These are phyloP conservation scores for Malassezia dermatis DNA, from an alignment of 1,284 basidiomycete species.

Conservation along the genomic window DNA sequence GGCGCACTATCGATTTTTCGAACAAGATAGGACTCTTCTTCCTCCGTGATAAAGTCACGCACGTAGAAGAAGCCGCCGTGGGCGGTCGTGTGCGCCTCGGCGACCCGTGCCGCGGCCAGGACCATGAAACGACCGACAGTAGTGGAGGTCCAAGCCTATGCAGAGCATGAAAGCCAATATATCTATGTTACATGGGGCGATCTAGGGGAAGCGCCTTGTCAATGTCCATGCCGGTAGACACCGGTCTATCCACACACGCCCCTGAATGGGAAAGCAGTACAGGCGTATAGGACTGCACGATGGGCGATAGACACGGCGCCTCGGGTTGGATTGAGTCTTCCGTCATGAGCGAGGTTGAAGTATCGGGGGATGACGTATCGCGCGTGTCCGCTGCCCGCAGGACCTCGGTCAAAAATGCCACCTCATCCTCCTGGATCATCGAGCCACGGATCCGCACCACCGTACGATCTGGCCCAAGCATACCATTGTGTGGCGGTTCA, in stretches of 20 bases:
- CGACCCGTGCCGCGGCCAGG: not conserved
- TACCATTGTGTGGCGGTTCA: not conserved
- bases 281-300: not conserved
- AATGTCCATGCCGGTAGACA: slow-evolving; percentile 12
- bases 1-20: slow-evolving; percentile 68
- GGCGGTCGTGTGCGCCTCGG: not conserved
- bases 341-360: slow-evolving; percentile 17
- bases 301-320: not conserved
- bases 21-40: slow-evolving; percentile 68
- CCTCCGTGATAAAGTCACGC: slow-evolving; percentile 63
- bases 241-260: not conserved
- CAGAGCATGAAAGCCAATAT: too few relatives aligned
- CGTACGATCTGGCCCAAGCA: slow-evolving; percentile 14
- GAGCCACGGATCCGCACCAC: slow-evolving; percentile 36
- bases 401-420: slow-evolving; percentile 36
- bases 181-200: not conserved
- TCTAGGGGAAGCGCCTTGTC: slow-evolving; percentile 5
- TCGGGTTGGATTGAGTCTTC: slow-evolving; percentile 10
- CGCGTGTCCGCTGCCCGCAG: slow-evolving; percentile 16
- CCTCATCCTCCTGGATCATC: slow-evolving; percentile 39
- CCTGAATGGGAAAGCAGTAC: not conserved
- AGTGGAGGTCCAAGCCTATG: not conserved
- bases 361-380: slow-evolving; percentile 11
- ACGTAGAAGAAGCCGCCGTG: slow-evolving; percentile 50
- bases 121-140: not conserved